Base-by-base conservation (phyloP, 2,329 filamentous ascomycete species). In the Scedosporium aurantiacum region DNA sequence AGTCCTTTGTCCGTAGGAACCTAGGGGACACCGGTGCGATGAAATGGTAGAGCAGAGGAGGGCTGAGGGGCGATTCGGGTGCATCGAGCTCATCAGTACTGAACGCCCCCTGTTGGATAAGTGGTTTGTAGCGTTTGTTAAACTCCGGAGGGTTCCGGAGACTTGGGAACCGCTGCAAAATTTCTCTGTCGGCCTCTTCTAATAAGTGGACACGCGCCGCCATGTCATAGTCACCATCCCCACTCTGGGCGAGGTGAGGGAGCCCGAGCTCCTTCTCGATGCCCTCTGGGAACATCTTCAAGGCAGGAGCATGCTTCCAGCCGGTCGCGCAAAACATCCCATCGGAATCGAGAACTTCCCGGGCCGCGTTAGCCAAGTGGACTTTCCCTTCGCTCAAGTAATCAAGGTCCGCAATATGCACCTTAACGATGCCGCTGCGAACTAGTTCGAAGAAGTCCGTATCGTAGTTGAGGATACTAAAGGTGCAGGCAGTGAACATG, bases 391-490 rank as follows among this genome's bases (percentile, higher is more conserved):
- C 66, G 6, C 74, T 72, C 4, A 87, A 72, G 21, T 70, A 68
- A 1, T 70, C 70, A 6, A 87, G 73, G 63, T 86, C 79, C 12
- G 76, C 78, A 18, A 83, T 72, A 63, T 84, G 77, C 2, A 86
- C 70, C 10, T 73, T 73, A 57, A 86, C 76, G 50, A 70, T 76
- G n/a, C 81, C 82, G 18, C 73, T 68, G 43, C 75, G 75, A 16
- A 86, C 77, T 14, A 84, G 70, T 3, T 83, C 80, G 65, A 84
- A 82, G 65, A 86, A 79, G 66, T 82, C 75, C 3, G 75, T 80
- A 0, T 78, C 75, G 65, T 83, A 86, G 68, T 86, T 87, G 60
- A 83, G 74, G 58, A 88, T 85, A 59, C 80, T 81, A 25, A 86
- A 74, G 4, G 77, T 79, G 6, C 77, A 77, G 2, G 77, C 83